Evolutionary conservation across 2,329 filamentous ascomycete species (phyloP).

Genomic region (Alternaria sp.): DNA sequence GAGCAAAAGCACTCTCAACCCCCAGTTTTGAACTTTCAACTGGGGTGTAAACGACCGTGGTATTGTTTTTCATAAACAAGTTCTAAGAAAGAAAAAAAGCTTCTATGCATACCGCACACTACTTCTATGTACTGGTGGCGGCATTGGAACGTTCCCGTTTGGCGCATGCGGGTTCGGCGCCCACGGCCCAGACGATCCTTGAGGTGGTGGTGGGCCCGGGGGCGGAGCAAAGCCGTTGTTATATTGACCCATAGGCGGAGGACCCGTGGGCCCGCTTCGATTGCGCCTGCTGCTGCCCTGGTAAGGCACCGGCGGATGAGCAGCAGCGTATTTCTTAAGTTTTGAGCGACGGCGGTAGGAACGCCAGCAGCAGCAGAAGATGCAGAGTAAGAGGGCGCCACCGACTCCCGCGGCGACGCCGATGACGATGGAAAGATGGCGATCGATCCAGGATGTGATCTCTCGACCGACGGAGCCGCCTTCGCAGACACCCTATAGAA

Average conservation of each 20-base stretch:
- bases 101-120: conserved; percentile 29
- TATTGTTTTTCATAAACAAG: neutral
- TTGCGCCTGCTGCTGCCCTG: conserved; percentile 8
- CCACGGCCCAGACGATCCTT: conserved; percentile 2
- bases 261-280: neutral
- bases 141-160: conserved; percentile 16
- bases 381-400: conserved; percentile 69
- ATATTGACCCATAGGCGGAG: conserved; percentile 11
- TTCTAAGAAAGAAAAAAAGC: neutral
- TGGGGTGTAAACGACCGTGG: conserved; percentile 11
- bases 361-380: conserved; percentile 72
- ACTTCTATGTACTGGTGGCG: conserved; percentile 24
- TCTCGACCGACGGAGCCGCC: conserved; percentile 75
- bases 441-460: conserved; percentile 77
- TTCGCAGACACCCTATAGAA: conserved; percentile 71
- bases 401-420: conserved; percentile 78
- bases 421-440: conserved; percentile 84
- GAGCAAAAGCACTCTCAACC: neutral
- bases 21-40: neutral
- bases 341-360: conserved; percentile 54
- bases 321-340: conserved; percentile 29
- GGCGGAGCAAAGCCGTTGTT: conserved; percentile 11
- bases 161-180: conserved; percentile 8
- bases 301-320: conserved; percentile 17
- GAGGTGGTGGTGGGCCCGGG: conserved; percentile 1